Conservation (phyloP, 2,329 filamentous ascomycete genomes). For the Alternaria conjuncta region DNA sequence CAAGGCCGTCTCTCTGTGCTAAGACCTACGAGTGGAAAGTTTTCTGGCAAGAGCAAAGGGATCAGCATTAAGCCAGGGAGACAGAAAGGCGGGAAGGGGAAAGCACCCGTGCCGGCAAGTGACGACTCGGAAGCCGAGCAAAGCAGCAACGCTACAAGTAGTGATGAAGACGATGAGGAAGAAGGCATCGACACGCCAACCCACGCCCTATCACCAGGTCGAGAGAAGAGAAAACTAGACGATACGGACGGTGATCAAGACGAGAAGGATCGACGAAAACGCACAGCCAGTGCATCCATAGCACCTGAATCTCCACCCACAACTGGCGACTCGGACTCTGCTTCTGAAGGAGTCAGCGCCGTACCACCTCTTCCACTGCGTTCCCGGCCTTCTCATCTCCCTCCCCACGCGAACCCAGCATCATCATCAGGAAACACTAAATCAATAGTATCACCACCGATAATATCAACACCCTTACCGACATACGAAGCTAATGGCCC, state of each 20-base stretch:
- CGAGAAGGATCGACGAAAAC: slow-evolving; percentile 34
- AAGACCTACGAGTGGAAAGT: slow-evolving; percentile 44
- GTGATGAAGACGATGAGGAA: slow-evolving; percentile 36
- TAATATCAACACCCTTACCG: slow-evolving; percentile 42
- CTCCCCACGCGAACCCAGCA: not conserved
- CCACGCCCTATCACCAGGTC: slow-evolving; percentile 31
- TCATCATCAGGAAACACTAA: slow-evolving; percentile 12
- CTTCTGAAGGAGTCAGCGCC: slow-evolving; percentile 16
- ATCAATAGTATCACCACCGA: slow-evolving; percentile 19
- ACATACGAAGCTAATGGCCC: slow-evolving; percentile 56
- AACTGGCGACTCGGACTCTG: slow-evolving; percentile 18
- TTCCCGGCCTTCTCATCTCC: slow-evolving; percentile 18
- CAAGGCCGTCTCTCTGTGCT: slow-evolving; percentile 45
- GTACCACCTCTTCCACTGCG: slow-evolving; percentile 36
- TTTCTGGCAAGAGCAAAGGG: slow-evolving; percentile 44
- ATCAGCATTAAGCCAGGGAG: slow-evolving; percentile 6
- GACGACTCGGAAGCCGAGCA: slow-evolving; percentile 20
- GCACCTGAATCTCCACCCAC: slow-evolving; percentile 31
- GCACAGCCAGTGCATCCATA: slow-evolving; percentile 29
- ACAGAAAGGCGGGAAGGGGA: slow-evolving; percentile 33
- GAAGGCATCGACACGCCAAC: slow-evolving; percentile 39
- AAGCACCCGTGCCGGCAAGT: slow-evolving; percentile 26
- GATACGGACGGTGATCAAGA: slow-evolving; percentile 18
- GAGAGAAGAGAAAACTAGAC: slow-evolving; percentile 39
- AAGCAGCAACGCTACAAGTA: slow-evolving; percentile 13